Conservation (phyloP, 202 grass and related monocot species). For the Setaria italica region DNA sequence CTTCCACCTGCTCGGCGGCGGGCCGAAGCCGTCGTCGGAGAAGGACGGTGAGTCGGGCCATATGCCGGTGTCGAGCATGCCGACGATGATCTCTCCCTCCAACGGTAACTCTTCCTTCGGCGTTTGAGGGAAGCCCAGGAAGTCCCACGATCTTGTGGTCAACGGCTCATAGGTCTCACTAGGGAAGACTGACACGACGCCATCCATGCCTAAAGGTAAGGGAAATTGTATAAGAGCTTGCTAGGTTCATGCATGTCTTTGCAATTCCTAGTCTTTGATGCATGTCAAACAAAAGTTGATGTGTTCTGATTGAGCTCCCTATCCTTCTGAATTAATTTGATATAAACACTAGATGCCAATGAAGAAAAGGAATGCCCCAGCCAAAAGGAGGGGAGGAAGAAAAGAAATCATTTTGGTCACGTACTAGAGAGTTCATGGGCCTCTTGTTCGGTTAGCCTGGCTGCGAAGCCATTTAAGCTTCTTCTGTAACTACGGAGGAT, state of each 20-base stretch:
- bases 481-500: conserved; percentile 47
- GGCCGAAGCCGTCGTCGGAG: conserved; percentile 44
- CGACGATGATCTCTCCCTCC: conserved; percentile 50
- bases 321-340: neutral
- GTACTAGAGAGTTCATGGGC: conserved; percentile 29
- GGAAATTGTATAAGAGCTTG: no score
- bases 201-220: neutral
- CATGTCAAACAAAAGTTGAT: neutral
- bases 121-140: conserved; percentile 43
- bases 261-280: neutral
- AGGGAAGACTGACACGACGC: conserved; percentile 46
- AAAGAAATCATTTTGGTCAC: neutral
- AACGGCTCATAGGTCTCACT: conserved; percentile 27
- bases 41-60: conserved; percentile 51
- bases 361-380: neutral
- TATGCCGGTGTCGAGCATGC: conserved; percentile 58
- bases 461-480: conserved; percentile 49
- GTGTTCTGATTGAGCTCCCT: neutral
- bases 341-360: neutral
- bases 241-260: neutral
- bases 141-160: conserved; percentile 64
- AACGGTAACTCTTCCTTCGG: neutral
- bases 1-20: conserved; percentile 53
- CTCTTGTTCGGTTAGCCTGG: conserved; percentile 12
- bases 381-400: neutral